Percentiles rank a stretch among this genome's conserved stretches.
phyloP scores from a whole-genome alignment of 2,329 filamentous ascomycete species.

The Botrytis elliptica region DNA sequence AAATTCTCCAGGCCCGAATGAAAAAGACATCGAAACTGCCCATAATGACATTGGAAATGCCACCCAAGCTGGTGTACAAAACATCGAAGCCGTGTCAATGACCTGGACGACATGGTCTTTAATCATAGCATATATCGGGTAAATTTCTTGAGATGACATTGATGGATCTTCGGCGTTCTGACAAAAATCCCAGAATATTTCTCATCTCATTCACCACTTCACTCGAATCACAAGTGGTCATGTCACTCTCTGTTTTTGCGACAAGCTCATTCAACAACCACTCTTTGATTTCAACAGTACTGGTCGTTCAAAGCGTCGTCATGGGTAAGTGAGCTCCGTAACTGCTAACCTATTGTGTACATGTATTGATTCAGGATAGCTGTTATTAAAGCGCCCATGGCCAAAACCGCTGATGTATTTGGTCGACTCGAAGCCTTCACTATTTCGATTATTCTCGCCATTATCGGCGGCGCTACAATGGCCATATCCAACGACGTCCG shows the following conservation, averaged over 20 bases:
- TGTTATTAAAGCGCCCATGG: constrained; percentile 57
- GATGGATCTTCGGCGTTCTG: neutral
- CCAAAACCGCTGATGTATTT: constrained; percentile 51
- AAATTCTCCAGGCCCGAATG: neutral
- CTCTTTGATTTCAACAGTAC: constrained; percentile 42
- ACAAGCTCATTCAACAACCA: constrained; percentile 50
- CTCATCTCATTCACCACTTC: constrained; percentile 35
- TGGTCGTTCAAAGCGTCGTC: constrained; percentile 18
- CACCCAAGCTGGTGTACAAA: constrained; percentile 27
- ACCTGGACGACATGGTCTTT: constrained; percentile 32
- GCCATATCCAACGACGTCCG: constrained; percentile 59
- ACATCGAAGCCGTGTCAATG: constrained; percentile 31
- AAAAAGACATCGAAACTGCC: neutral
- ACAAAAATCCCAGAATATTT: constrained; percentile 47
- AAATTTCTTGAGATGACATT: neutral
- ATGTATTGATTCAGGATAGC: constrained; percentile 42
- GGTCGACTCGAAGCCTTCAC: constrained; percentile 49
- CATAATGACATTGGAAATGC: neutral
- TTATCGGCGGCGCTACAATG: constrained; percentile 60
- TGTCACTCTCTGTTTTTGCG: constrained; percentile 45
- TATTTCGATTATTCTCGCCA: constrained; percentile 44
- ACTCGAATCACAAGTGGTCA: constrained; percentile 34
- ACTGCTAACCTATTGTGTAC: constrained; percentile 42
- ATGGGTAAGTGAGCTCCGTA: neutral
- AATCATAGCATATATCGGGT: constrained; percentile 30